phyloP scores from a whole-genome alignment of 768 basidiomycete species.

The Piloderma croceum region DNA sequence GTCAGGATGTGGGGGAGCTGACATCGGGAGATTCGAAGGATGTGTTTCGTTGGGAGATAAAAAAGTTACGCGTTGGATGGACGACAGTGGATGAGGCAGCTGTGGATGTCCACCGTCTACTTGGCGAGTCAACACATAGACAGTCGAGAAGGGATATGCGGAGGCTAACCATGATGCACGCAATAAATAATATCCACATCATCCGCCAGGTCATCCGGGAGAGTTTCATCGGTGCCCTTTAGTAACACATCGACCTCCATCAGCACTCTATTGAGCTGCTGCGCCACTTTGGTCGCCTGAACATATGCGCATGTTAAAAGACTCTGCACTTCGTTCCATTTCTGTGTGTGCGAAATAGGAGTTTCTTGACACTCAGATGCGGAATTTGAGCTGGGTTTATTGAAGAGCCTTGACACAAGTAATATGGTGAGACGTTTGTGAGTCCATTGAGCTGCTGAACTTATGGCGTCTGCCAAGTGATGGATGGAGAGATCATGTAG shows the following conservation, averaged over 20 bases:
- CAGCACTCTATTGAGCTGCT: slow-evolving; percentile 59
- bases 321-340: slow-evolving; percentile 66
- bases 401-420: slow-evolving; percentile 60
- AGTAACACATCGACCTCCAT: slow-evolving; percentile 78
- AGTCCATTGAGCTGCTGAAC: slow-evolving; percentile 41
- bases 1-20: background rate
- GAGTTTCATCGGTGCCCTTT: slow-evolving; percentile 43
- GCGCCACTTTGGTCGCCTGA: slow-evolving; percentile 72
- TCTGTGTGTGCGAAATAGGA: slow-evolving; percentile 42
- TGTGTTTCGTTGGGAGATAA: background rate
- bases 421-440: slow-evolving; percentile 52
- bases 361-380: background rate
- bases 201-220: slow-evolving; percentile 31
- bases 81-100: too few species aligned
- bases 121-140: too few species aligned
- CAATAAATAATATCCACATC: slow-evolving; percentile 38
- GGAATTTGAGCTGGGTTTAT: slow-evolving; percentile 20
- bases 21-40: background rate
- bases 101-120: slow-evolving; percentile 36
- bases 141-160: too few species aligned
- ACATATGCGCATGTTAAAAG: slow-evolving; percentile 83
- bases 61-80: background rate
- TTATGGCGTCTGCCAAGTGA: slow-evolving; percentile 51
- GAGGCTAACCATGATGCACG: slow-evolving; percentile 43
- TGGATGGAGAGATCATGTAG: slow-evolving; percentile 42